Conservation (phyloP, 129 eudicot genomes). For the Centella asiatica region DNA sequence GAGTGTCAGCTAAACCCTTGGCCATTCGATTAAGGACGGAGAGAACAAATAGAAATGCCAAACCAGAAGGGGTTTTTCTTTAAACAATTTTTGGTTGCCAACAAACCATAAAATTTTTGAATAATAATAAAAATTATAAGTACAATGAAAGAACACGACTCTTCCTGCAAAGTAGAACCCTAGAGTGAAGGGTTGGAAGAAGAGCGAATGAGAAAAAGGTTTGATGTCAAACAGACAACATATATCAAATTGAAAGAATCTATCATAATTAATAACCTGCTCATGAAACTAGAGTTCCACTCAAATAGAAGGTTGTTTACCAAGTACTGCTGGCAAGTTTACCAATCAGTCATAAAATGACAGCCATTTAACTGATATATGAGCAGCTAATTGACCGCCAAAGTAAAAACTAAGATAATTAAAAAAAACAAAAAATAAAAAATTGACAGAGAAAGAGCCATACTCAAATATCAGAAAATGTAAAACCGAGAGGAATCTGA, state of each 20-base stretch:
- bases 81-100: too few relatives aligned
- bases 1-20: too few relatives aligned
- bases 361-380: constrained; percentile 2
- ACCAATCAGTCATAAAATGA: constrained; percentile 13
- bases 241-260: background rate
- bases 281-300: constrained; percentile 6
- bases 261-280: constrained; percentile 11
- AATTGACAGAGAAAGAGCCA: too few relatives aligned
- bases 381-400: constrained; percentile 10
- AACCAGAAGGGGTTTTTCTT: background rate
- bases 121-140: background rate
- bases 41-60: background rate
- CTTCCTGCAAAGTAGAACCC: background rate
- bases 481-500: background rate
- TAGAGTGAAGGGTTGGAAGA: background rate
- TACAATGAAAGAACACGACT: background rate
- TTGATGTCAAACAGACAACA: background rate
- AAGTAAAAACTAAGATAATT: too few relatives aligned
- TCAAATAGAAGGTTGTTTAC: constrained; percentile 3
- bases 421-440: too few relatives aligned
- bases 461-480: too few relatives aligned
- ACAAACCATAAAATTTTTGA: too few relatives aligned
- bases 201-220: background rate
- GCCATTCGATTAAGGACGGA: too few relatives aligned
- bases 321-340: constrained; percentile 10